These are phyloP conservation scores for Mycena sp. DNA, from an alignment of 1,284 basidiomycete genomes.

Conservation along the genomic window DNA sequence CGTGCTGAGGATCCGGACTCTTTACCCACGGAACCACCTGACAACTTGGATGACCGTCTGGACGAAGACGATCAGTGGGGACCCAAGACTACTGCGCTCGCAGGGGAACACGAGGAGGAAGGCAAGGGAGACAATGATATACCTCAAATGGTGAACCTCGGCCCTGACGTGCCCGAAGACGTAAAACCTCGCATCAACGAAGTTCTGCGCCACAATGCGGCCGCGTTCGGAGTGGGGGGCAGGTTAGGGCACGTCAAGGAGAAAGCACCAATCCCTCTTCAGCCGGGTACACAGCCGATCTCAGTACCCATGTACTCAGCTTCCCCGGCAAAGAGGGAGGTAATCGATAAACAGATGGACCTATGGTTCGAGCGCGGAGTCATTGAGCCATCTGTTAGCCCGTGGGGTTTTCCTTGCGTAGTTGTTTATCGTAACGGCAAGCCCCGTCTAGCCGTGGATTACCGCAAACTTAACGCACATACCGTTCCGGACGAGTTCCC, in stretches of 20 bases:
- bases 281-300: conserved; percentile 31
- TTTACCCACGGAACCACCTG: neutral
- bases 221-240: conserved; percentile 41
- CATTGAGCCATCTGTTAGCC: conserved; percentile 45
- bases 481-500: conserved; percentile 52
- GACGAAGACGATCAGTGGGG: conserved; percentile 7
- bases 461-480: conserved; percentile 43
- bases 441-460: conserved; percentile 44
- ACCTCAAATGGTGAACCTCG: neutral
- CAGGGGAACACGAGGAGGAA: neutral
- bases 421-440: conserved; percentile 46
- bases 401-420: conserved; percentile 46
- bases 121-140: neutral
- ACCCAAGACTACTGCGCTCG: conserved; percentile 8
- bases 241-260: conserved; percentile 33
- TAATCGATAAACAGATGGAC: conserved; percentile 44
- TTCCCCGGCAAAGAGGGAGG: conserved; percentile 42
- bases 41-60: neutral
- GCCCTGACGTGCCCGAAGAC: conserved; percentile 2
- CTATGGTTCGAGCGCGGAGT: conserved; percentile 41
- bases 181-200: conserved; percentile 1
- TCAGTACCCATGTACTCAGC: conserved; percentile 37
- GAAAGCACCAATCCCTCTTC: conserved; percentile 28
- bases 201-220: neutral
- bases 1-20: neutral